Evolutionary conservation across 106 monocot species (phyloP), one percentile per base, ranked within the genome.

Genomic region (Narthecium ossifragum): DNA sequence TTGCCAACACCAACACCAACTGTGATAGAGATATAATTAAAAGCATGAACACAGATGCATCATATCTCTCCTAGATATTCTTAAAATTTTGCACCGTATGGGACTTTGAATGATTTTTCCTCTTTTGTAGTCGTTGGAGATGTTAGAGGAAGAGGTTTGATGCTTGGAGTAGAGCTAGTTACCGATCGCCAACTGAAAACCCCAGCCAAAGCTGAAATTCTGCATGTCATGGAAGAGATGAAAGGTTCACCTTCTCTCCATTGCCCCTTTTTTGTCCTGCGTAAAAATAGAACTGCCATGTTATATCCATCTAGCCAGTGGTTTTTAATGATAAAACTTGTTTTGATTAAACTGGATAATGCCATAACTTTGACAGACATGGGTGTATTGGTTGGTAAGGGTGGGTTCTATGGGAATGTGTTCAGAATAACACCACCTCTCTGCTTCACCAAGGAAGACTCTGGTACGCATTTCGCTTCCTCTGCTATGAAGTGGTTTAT

Each of bases 101-200:
- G n/a, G n/a, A n/a, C n/a, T n/a, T n/a, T n/a, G n/a, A n/a, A n/a
- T 11, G 15, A 46, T 31, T 66, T 14, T 39, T 31, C 56, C 10
- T n/a, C 4, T 14, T 17, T 25, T 58, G 49, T 58, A 80, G 80
- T 80, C 51, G 67, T 80, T 24, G 80, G 80, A 21, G 80, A 80
- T 66, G 80, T 80, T 14, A 60, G 80, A 50, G 80, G 80, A 68
- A 81, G 76, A 54, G 81, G 81, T 9, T 31, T 81, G 61, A 81
- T 81, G 76, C 68, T 81, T 51, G 81, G 81, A 28, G 65, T 81
- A 33, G 80, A 80, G 45, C 56, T 80, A 9, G 80, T 80, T 27
- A 75, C 66, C 6, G 71, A 80, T 51, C 69, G 62, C 9, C 46
- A 62, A 40, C 34, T 62, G 27, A 80, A 80, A 34, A 71, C 81